Conservation (phyloP, 108 stramenopile species). For the Fragilariopsis cylindrus region DNA sequence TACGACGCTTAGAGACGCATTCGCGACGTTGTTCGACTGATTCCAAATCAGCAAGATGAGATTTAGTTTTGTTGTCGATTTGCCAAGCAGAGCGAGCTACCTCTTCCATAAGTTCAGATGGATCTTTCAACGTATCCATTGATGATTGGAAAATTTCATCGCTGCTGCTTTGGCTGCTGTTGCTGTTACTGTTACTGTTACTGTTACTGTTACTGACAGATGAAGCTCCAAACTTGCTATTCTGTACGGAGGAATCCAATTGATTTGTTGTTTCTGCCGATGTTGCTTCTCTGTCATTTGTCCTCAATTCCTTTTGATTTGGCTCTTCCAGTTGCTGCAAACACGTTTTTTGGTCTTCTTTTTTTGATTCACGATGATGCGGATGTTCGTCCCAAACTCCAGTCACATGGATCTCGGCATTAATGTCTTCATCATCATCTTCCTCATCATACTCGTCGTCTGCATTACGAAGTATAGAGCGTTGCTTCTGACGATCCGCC, state of each 20-base stretch:
- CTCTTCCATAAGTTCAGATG: constrained; percentile 15
- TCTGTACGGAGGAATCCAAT: background rate
- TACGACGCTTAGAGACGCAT: background rate
- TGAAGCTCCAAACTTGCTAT: background rate
- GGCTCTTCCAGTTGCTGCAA: background rate
- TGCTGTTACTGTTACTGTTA: background rate
- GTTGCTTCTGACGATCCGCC: background rate
- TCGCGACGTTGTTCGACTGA: background rate
- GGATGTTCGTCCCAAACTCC: constrained; percentile 11
- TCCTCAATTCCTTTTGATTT: background rate
- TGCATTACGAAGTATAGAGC: background rate
- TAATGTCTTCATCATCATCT: background rate
- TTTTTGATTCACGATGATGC: too few relatives aligned
- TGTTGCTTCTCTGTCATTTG: background rate
- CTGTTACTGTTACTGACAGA: background rate
- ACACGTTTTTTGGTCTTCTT: too few relatives aligned
- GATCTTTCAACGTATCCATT: background rate
- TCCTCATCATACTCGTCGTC: background rate
- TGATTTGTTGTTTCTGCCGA: background rate
- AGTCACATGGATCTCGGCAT: constrained; percentile 19
- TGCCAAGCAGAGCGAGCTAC: constrained; percentile 11
- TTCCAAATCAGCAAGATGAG: background rate
- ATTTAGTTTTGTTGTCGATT: background rate
- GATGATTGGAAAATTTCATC: background rate
- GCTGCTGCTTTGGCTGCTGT: background rate